A percentile compares a stretch with the other conserved stretches of the same genome.
phyloP scores from a whole-genome alignment of 1,139 yeast genomes.

The Protomyces gravidus region DNA sequence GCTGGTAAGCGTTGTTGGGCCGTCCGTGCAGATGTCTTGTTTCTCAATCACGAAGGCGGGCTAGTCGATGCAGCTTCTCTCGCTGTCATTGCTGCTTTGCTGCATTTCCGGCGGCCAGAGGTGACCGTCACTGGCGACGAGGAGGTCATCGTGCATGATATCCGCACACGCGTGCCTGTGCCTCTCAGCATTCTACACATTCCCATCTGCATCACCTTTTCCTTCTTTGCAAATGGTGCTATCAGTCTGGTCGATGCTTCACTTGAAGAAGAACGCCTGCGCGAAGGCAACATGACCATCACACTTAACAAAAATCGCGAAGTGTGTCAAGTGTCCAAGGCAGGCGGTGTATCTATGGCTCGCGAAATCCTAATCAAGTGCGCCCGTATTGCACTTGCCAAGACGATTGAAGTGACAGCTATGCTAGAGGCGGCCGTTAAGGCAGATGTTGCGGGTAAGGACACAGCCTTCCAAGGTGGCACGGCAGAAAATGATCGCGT shows the following conservation, averaged over 20 bases:
- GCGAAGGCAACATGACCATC: constrained; percentile 76
- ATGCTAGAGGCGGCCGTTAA: constrained; percentile 56
- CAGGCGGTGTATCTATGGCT: constrained; percentile 86
- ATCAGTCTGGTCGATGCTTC: constrained; percentile 68
- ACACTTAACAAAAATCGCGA: constrained; percentile 88
- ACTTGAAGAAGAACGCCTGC: constrained; percentile 65
- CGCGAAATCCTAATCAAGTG: constrained; percentile 66
- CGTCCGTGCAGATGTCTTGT: constrained; percentile 82
- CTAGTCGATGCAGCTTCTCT: constrained; percentile 84
- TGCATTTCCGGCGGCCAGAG: constrained; percentile 82
- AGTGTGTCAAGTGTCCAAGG: constrained; percentile 79
- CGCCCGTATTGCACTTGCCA: constrained; percentile 59
- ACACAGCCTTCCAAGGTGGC: constrained; percentile 30
- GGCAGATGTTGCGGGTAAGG: constrained; percentile 47
- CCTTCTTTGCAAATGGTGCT: constrained; percentile 55
- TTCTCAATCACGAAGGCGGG: constrained; percentile 86
- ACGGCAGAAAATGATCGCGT: constrained; percentile 34
- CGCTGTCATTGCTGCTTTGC: constrained; percentile 80
- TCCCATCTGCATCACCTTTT: constrained; percentile 87
- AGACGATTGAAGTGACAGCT: constrained; percentile 62
- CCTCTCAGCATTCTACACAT: constrained; percentile 79
- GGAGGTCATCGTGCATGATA: constrained; percentile 54
- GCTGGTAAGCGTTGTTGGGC: constrained; percentile 93
- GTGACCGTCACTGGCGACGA: constrained; percentile 61
- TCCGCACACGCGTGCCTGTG: constrained; percentile 75